Conservation (phyloP, 2,329 filamentous ascomycete species). For the Epichloe coenophiala region DNA sequence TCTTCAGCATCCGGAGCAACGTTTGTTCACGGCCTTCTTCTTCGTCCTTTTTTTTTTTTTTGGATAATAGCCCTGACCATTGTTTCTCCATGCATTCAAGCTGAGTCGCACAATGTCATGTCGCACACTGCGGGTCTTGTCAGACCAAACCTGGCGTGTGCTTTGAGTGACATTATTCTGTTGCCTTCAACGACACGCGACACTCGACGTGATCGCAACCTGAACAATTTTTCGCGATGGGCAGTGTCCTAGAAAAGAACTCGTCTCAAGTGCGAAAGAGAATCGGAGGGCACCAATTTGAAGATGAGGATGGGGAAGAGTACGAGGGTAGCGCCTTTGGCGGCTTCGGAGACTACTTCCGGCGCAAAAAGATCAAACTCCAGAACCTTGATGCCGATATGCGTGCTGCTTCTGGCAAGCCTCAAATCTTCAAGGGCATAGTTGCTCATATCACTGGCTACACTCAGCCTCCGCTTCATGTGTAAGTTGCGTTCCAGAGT, state of each 20-base stretch:
- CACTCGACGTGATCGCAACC: neutral
- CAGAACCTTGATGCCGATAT: conserved; percentile 85
- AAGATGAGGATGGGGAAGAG: conserved; percentile 76
- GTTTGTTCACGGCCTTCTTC: neutral
- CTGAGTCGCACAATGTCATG: neutral
- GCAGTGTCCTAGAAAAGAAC: conserved; percentile 47
- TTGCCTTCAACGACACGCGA: too few species aligned
- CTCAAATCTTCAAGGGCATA: conserved; percentile 78
- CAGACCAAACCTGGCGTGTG: neutral
- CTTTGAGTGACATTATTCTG: too few species aligned
- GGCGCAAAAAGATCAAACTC: conserved; percentile 91
- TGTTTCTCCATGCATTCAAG: neutral
- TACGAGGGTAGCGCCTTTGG: conserved; percentile 80
- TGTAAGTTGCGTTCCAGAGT: conserved; percentile 28
- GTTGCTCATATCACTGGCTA: conserved; percentile 92
- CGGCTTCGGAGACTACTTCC: conserved; percentile 82
- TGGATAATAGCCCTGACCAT: neutral
- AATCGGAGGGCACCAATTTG: conserved; percentile 56
- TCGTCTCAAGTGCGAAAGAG: conserved; percentile 48
- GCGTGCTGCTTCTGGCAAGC: conserved; percentile 55
- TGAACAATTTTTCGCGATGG: conserved; percentile 28
- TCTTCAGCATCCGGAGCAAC: neutral
- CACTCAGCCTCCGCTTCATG: conserved; percentile 81
- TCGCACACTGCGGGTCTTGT: neutral
- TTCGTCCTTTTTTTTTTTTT: neutral